Evolutionary conservation across 2,329 filamentous ascomycete species (phyloP).

Genomic region (Tolypocladium endophyticum): DNA sequence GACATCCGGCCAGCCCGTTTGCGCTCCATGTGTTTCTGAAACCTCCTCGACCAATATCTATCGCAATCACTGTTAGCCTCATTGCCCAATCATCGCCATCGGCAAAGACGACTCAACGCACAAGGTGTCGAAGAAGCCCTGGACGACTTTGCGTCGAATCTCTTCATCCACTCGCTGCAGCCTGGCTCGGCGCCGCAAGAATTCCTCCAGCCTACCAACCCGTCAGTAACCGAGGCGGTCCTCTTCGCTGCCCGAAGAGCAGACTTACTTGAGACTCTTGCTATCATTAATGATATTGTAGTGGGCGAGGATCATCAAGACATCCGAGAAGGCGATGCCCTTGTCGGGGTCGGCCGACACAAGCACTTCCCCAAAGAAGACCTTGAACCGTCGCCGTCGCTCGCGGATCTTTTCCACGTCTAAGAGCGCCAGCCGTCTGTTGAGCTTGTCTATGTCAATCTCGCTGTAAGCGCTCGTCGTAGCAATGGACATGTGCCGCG

Average conservation of each 20-base stretch:
- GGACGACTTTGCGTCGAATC: conserved; percentile 77
- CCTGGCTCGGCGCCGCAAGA: conserved; percentile 77
- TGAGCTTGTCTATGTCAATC: conserved; percentile 67
- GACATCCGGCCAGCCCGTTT: conserved; percentile 71
- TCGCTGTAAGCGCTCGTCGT: conserved; percentile 41
- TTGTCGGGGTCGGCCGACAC: conserved; percentile 82
- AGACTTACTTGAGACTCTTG: conserved; percentile 70
- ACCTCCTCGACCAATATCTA: conserved; percentile 72
- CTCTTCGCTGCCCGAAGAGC: neutral
- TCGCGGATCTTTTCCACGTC: conserved; percentile 66
- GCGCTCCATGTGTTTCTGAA: conserved; percentile 62
- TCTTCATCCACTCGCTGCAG: conserved; percentile 93
- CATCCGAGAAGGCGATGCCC: conserved; percentile 83
- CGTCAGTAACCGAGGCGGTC: neutral
- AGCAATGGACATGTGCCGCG: conserved; percentile 44
- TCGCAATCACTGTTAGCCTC: neutral
- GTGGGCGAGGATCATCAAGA: conserved; percentile 92
- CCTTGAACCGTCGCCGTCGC: conserved; percentile 70
- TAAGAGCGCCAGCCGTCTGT: conserved; percentile 59
- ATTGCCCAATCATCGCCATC: neutral
- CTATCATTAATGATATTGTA: conserved; percentile 98
- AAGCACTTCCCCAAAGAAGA: conserved; percentile 95
- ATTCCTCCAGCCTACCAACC: conserved; percentile 68
- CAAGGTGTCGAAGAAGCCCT: conserved; percentile 91
- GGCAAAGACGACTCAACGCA: conserved; percentile 27